Base-by-base conservation (phyloP, 805 yeast genomes). In the Wickerhamomyces tratensis region DNA sequence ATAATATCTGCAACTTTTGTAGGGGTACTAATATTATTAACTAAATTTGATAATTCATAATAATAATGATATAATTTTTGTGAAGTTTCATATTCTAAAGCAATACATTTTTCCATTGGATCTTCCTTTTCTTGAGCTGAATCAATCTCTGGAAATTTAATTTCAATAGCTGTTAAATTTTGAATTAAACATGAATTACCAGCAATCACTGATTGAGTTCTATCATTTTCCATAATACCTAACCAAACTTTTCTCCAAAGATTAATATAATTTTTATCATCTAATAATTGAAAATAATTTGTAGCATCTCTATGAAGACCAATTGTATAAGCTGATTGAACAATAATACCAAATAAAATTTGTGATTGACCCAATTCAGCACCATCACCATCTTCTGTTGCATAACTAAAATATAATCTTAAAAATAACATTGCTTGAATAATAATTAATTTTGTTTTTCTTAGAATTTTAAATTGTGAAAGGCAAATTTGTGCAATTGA, bases 311-410 rank as follows among this genome's bases (percentile, higher is more conserved):
- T 56, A 47, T 74, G 65, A 36, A 76, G 53, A 0, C 79, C 79
- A 30, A 73, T 50, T 4, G 67, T 56, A 37, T 62, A 51, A 0
- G 75, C 74, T 57, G 69, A 66, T 43, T 72, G 76, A 9, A 67
- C 52, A 11, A 68, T 51, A 25, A 68, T 47, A 3, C 67, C 65
- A 12, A 63, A 58, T 14, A 64, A 59, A 1, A 62, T 59, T 39
- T 65, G 71, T 0, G 68, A 54, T 37, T 68, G 73, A 4, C 65
- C 59, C 6, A 65, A 60, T 38, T 69, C 74, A 1, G 65, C 59
- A 20, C 72, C 75, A 50, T 70, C 74, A 31, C 74, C 73, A 46
- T 67, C 71, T 45, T 71, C 76, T 0, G 79, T 79, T 0, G 76
- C 62, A 46, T 57, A 56, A 36, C 51, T 61, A 47, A 52, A 65